Conservation (phyloP, 2,329 filamentous ascomycete species). For the Fusarium pseudonygamai region DNA sequence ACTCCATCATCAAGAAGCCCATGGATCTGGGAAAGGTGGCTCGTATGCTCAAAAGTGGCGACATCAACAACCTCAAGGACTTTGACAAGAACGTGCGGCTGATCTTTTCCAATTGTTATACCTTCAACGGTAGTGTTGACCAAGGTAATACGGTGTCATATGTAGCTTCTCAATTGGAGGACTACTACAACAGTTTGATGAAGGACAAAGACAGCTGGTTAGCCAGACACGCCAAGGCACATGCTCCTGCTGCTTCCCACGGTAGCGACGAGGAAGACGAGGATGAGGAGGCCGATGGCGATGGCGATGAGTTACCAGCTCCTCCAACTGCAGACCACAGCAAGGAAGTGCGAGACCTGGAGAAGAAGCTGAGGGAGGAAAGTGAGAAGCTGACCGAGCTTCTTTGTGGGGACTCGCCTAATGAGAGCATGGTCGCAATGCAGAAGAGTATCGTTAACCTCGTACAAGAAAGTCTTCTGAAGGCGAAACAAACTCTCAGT, state of each 20-base stretch:
- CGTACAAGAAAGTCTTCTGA: constrained; percentile 77
- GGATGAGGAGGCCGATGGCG: constrained; percentile 73
- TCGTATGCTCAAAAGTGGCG: constrained; percentile 77
- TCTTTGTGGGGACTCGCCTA: constrained; percentile 60
- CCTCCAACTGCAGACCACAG: constrained; percentile 54
- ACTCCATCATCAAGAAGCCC: constrained; percentile 92
- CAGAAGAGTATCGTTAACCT: constrained; percentile 70
- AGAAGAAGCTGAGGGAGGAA: constrained; percentile 63
- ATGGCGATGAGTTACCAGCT: constrained; percentile 50
- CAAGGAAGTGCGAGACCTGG: constrained; percentile 61
- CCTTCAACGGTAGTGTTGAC: constrained; percentile 75
- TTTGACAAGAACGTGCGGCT: constrained; percentile 85
- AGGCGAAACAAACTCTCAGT: constrained; percentile 73
- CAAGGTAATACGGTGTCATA: constrained; percentile 75
- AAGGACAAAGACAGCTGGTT: constrained; percentile 83
- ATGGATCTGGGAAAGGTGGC: constrained; percentile 93
- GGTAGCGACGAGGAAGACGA: constrained; percentile 72
- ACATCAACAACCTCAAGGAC: constrained; percentile 84
- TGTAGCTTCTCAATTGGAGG: constrained; percentile 77
- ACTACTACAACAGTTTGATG: constrained; percentile 80
- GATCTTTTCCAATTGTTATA: constrained; percentile 89
- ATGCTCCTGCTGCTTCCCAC: constrained; percentile 68
- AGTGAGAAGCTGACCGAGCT: constrained; percentile 66
- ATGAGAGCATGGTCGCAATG: constrained; percentile 63
- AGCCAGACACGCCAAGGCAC: constrained; percentile 71